Evolutionary conservation across 768 basidiomycete species (phyloP).

Genomic region (Boletus rubroflammeus): DNA sequence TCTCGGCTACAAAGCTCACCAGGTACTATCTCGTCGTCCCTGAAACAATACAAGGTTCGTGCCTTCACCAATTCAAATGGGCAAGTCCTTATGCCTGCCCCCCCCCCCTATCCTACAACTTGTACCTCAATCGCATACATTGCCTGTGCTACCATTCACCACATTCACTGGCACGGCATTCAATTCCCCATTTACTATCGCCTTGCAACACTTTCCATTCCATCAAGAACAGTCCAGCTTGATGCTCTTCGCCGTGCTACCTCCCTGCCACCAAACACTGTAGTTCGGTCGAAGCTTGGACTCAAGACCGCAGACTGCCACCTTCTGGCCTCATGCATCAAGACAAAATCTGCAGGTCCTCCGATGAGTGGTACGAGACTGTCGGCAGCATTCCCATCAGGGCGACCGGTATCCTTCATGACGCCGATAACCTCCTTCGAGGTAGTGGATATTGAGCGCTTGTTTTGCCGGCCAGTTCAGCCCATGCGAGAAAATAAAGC

Average conservation of each 20-base stretch:
- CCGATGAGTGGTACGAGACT: slow-evolving; percentile 38
- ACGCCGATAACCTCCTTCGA: slow-evolving; percentile 50
- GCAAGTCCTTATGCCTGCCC: not conserved
- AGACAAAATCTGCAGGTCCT: slow-evolving; percentile 54
- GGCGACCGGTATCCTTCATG: slow-evolving; percentile 6
- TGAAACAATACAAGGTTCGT: slow-evolving; percentile 6
- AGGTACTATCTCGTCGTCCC: slow-evolving; percentile 5
- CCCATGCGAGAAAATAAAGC: not conserved
- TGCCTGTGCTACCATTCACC: not conserved
- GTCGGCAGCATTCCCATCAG: not conserved
- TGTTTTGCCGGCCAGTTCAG: slow-evolving; percentile 6
- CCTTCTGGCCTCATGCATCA: slow-evolving; percentile 47
- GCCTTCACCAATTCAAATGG: not conserved
- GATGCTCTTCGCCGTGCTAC: slow-evolving; percentile 17
- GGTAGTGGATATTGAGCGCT: slow-evolving; percentile 51
- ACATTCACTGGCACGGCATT: not conserved
- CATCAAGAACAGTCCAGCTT: slow-evolving; percentile 16
- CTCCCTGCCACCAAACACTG: slow-evolving; percentile 13
- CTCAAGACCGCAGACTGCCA: slow-evolving; percentile 47
- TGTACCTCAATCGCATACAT: not conserved
- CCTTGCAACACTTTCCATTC: slow-evolving; percentile 6
- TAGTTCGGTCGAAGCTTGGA: slow-evolving; percentile 35
- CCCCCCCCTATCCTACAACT: not conserved
- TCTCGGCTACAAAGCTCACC: slow-evolving; percentile 7
- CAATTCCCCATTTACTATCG: not conserved